A percentile compares a stretch with the other conserved stretches of the same genome.
Conservation (phyloP, 2,329 filamentous ascomycete genomes). For the Apiospora pterosperma region DNA sequence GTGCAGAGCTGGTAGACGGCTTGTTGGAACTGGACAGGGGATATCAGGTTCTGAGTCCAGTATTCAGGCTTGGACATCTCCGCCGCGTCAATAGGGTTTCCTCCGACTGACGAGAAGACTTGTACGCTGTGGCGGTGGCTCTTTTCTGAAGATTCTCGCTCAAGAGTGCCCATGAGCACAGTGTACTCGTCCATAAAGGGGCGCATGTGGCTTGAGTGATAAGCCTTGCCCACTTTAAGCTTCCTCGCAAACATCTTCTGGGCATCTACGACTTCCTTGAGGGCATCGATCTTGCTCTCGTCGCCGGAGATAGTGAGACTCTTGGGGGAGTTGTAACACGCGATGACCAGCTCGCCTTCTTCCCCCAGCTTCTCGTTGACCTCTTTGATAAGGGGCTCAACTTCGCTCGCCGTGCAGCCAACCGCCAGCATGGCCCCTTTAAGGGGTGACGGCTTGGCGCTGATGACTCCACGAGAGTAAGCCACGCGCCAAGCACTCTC, state of each 20-base stretch:
- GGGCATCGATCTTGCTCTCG: conserved; percentile 23
- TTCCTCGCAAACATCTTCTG: conserved; percentile 29
- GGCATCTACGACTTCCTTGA: conserved; percentile 23
- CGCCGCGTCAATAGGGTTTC: conserved; percentile 18
- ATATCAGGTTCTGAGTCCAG: conserved; percentile 30
- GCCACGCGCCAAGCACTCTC: conserved; percentile 25
- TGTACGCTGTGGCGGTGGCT: conserved; percentile 12
- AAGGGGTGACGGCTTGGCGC: conserved; percentile 18
- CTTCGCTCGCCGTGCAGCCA: conserved; percentile 6
- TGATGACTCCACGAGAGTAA: conserved; percentile 24
- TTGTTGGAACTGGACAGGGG: conserved; percentile 32
- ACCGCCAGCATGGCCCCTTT: conserved; percentile 25
- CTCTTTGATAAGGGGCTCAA: not conserved
- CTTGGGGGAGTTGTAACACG: conserved; percentile 25
- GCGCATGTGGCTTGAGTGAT: conserved; percentile 40
- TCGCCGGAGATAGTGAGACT: conserved; percentile 27
- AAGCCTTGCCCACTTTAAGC: conserved; percentile 38
- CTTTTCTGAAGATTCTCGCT: conserved; percentile 5
- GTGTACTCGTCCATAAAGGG: conserved; percentile 30
- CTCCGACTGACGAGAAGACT: conserved; percentile 25
- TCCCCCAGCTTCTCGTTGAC: conserved; percentile 14
- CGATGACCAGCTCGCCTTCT: conserved; percentile 22
- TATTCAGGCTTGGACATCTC: conserved; percentile 20
- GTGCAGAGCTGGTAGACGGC: conserved; percentile 19
- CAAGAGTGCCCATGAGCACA: conserved; percentile 21